Evolutionary conservation across 192 early-diverging fungal species (phyloP).

Genomic region (Backusella morwellensis): DNA sequence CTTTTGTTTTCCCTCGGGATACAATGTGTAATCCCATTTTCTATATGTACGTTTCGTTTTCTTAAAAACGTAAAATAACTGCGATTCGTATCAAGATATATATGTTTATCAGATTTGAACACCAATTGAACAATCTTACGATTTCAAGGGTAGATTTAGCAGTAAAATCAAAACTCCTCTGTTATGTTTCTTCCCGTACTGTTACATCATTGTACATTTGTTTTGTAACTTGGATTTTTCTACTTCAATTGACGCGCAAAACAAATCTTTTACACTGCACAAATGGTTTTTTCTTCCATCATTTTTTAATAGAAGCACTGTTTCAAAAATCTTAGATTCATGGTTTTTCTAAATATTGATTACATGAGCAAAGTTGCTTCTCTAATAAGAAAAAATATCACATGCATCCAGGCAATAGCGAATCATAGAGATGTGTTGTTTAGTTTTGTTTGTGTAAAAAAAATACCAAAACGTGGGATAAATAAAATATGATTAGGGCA

Average conservation of each 20-base stretch:
- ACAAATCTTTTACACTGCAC: not conserved
- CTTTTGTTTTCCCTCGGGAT: not conserved
- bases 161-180: not conserved
- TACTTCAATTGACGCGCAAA: not conserved
- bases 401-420: too few relatives aligned
- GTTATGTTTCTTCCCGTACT: not conserved
- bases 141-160: not conserved
- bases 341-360: too few relatives aligned
- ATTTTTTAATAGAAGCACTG: too few relatives aligned
- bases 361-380: too few relatives aligned
- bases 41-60: not conserved
- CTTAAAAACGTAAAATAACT: not conserved
- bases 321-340: too few relatives aligned
- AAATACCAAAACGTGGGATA: too few relatives aligned
- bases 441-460: too few relatives aligned
- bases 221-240: not conserved
- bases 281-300: too few relatives aligned
- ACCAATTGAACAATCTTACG: not conserved
- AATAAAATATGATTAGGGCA: too few relatives aligned
- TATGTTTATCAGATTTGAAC: not conserved
- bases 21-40: not conserved
- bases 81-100: not conserved
- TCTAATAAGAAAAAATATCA: too few relatives aligned
- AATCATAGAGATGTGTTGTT: too few relatives aligned
- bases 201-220: not conserved